These are phyloP conservation scores for Potentilla sterilis DNA, from an alignment of 306 rosid genomes.

Conservation along the genomic window DNA sequence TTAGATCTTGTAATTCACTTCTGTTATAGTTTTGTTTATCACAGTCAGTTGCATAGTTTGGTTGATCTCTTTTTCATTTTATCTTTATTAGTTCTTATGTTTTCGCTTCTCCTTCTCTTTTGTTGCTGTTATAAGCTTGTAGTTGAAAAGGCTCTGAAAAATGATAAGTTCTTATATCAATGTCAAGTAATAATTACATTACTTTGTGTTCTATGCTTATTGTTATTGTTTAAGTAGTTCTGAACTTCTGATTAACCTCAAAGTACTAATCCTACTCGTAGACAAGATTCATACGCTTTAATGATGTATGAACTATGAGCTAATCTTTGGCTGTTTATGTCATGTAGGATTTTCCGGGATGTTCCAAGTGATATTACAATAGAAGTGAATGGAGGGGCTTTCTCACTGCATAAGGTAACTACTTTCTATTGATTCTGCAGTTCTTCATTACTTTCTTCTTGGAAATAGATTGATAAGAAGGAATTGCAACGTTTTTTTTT, in stretches of 20 bases:
- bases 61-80: background rate
- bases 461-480: conserved; percentile 10
- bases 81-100: background rate
- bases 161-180: background rate
- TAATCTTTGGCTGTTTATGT: conserved; percentile 26
- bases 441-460: background rate
- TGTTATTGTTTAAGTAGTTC: background rate
- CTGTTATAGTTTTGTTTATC: background rate
- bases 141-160: background rate
- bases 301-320: conserved; percentile 14
- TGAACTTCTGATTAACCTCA: background rate
- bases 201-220: background rate
- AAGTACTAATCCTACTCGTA: too few species aligned
- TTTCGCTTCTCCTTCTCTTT: background rate
- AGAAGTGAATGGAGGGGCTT: conserved; percentile 72
- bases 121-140: background rate
- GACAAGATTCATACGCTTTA: background rate
- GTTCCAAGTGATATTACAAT: conserved; percentile 93
- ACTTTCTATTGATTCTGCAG: background rate
- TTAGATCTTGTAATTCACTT: background rate
- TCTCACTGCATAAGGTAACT: conserved; percentile 82
- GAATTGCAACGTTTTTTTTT: background rate
- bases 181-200: background rate
- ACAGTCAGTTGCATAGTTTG: background rate
- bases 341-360: conserved; percentile 92